Base-by-base conservation (phyloP, 129 eudicot species). In the Flaveria trinervia region DNA sequence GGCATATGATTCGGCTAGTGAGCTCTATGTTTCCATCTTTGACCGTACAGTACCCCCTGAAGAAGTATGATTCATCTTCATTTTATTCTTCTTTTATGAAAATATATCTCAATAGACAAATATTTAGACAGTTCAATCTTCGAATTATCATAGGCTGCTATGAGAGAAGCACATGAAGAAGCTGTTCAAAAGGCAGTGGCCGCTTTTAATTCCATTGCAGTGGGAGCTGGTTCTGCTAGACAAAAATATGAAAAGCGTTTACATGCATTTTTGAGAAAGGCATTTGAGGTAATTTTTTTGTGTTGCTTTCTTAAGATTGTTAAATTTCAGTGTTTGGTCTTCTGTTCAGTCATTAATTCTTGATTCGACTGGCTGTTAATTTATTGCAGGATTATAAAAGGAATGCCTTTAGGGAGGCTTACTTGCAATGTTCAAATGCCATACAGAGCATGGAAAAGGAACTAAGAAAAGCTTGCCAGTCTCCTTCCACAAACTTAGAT, bases 131-230 rank as follows among this genome's bases (percentile, higher is more conserved):
- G 77, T 66, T 55, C 67, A 70, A 79, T 36, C 51, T 43, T 60
- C 6, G 59, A 64, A 13, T 54, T 25, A 13, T 75, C 81, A 70
- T 80, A 95, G 99, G 97, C 85, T 84, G 88, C 91, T 41, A 76
- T 95, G 82, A 85, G 94, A 77, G 99, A 91, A 85, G 97, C 97
- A 65, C 99, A 95, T 67, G 99, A 95, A 86, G 97, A 75, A 64
- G 97, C 97, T 75, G 88, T 83, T 70, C 97, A 87, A 69, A 91
- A 87, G 69, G 82, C 96, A 0, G 64, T 86, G 87, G 84, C 85
- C 25, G 76, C 83, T 67, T 95, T 95, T 84, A 88, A 89, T 78
- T 52, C 79, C 18, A 83, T 85, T 76, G 97, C 96, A 70, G 96
- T 95, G 9, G 99, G 99, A 33, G 80, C 86, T 67, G 97, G 99